Conservation (phyloP, 2,329 filamentous ascomycete genomes). For the Lecanosticta acicola region DNA sequence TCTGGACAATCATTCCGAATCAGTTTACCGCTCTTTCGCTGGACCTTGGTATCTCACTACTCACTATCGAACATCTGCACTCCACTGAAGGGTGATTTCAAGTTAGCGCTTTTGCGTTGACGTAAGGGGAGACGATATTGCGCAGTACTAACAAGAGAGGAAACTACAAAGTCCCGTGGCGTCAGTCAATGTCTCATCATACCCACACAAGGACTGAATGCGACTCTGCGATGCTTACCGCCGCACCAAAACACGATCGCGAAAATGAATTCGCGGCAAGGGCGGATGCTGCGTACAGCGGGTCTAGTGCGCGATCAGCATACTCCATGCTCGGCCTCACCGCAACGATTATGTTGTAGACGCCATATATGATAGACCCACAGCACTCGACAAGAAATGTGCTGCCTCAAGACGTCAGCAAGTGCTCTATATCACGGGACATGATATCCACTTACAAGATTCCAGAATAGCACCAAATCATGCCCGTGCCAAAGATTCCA, state of each 20-base stretch:
- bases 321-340: neutral
- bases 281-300: constrained; percentile 39
- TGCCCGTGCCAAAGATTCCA: constrained; percentile 40
- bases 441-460: constrained; percentile 31
- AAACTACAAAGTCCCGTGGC: neutral
- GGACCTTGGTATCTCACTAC: constrained; percentile 23
- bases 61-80: constrained; percentile 36
- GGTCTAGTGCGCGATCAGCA: constrained; percentile 3
- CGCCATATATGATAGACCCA: constrained; percentile 3
- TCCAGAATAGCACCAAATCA: constrained; percentile 70
- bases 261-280: constrained; percentile 48
- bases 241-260: constrained; percentile 44
- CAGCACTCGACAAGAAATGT: constrained; percentile 17
- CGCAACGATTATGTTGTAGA: neutral
- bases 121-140: neutral
- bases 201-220: neutral
- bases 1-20: constrained; percentile 25
- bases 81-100: neutral
- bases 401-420: constrained; percentile 6
- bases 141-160: neutral
- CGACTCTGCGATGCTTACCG: too few species aligned
- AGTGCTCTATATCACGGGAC: neutral
- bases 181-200: neutral
- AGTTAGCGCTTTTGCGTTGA: constrained; percentile 3
- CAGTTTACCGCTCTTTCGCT: constrained; percentile 42